phyloP scores from a whole-genome alignment of 176 grass and related monocot species.

The Elymus sibiricus region DNA sequence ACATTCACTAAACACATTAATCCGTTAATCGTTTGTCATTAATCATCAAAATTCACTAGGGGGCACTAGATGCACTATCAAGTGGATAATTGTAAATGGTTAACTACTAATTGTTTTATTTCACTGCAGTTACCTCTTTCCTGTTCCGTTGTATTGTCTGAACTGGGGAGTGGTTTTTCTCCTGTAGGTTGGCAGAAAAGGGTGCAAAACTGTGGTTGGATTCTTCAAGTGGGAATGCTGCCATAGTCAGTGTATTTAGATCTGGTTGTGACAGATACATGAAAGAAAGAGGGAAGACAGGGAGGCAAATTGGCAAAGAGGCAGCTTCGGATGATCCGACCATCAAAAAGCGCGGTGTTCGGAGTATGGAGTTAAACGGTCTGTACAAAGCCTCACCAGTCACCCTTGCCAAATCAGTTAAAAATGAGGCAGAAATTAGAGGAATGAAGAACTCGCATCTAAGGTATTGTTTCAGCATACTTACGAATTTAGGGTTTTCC shows the following conservation, averaged over 20 bases:
- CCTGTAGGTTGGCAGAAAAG: slow-evolving; percentile 73
- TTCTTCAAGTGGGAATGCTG: slow-evolving; percentile 88
- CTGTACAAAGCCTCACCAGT: slow-evolving; percentile 76
- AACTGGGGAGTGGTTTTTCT: slow-evolving; percentile 5
- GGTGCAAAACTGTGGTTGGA: slow-evolving; percentile 85
- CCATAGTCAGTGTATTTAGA: slow-evolving; percentile 75
- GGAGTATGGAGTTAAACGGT: slow-evolving; percentile 34
- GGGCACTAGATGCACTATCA: too few relatives aligned
- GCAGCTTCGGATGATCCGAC: neutral
- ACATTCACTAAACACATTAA: too few relatives aligned
- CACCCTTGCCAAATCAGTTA: slow-evolving; percentile 71
- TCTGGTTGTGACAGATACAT: slow-evolving; percentile 43
- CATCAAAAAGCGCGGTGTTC: slow-evolving; percentile 15
- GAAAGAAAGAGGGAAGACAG: slow-evolving; percentile 33
- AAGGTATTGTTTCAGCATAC: slow-evolving; percentile 58
- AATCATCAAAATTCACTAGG: too few relatives aligned
- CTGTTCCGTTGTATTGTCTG: neutral
- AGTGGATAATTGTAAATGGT: neutral
- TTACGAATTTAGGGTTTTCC: neutral
- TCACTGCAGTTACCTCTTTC: neutral
- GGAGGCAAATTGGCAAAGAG: slow-evolving; percentile 14
- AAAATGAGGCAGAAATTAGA: slow-evolving; percentile 86
- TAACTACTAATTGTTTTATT: neutral
- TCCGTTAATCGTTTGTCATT: too few relatives aligned
- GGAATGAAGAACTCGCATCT: slow-evolving; percentile 87